A percentile compares a stretch with the other conserved stretches of the same genome.
These are phyloP conservation scores for Rhizopogon vulgaris DNA, from an alignment of 768 basidiomycete species.

Conservation along the genomic window DNA sequence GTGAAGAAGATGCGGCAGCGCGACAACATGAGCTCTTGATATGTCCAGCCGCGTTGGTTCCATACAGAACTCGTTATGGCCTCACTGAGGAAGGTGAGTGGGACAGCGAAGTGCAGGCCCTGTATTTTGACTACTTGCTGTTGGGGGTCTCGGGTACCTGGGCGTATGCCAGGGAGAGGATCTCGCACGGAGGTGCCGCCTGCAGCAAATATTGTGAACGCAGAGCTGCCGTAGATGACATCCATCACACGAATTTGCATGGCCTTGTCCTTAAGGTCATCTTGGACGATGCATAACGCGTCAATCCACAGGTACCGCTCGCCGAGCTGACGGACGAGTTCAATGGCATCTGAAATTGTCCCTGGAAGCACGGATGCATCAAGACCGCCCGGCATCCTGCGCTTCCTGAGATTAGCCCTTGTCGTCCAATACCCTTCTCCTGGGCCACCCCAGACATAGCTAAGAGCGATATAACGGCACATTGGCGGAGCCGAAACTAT, in stretches of 20 bases:
- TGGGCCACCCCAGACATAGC: slow-evolving; percentile 1
- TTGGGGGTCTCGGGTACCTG: slow-evolving; percentile 4
- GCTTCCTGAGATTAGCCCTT: neutral
- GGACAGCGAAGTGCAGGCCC: slow-evolving; percentile 14
- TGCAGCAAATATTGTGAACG: slow-evolving; percentile 12
- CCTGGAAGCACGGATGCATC: slow-evolving; percentile 2
- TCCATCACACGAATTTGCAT: slow-evolving; percentile 14
- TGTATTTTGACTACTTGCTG: slow-evolving; percentile 14
- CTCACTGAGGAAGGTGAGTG: slow-evolving; percentile 9
- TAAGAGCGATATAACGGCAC: slow-evolving; percentile 3
- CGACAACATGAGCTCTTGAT: slow-evolving; percentile 14
- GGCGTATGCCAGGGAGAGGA: slow-evolving; percentile 8
- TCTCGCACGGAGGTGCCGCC: slow-evolving; percentile 5
- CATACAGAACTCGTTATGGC: slow-evolving; percentile 7
- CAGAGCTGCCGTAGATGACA: slow-evolving; percentile 10
- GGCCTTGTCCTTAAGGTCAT: slow-evolving; percentile 12
- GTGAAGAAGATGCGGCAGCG: slow-evolving; percentile 16
- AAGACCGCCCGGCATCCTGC: neutral
- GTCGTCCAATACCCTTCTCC: slow-evolving; percentile 1
- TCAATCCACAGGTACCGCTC: slow-evolving; percentile 20
- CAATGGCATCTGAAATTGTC: slow-evolving; percentile 16
- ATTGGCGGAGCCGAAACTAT: neutral
- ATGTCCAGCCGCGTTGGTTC: slow-evolving; percentile 19
- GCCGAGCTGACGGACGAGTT: slow-evolving; percentile 8
- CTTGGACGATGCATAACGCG: slow-evolving; percentile 18